Evolutionary conservation across 2,329 filamentous ascomycete genomes (phyloP), one percentile per base, ranked within the genome.

Genomic region (Xylariaceae sp.): DNA sequence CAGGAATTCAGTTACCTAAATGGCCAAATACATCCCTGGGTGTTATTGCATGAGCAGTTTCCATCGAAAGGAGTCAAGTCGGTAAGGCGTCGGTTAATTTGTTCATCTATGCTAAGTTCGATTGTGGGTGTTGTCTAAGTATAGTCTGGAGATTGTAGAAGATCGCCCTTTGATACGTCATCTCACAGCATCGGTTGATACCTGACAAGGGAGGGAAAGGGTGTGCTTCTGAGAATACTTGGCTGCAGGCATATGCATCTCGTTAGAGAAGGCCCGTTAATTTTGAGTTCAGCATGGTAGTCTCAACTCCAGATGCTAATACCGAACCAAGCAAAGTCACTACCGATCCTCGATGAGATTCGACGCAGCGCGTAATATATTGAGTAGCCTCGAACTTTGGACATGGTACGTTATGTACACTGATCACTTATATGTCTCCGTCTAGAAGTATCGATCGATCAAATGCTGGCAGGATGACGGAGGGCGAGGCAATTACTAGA

Each of bases 111-210:
- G 18, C 6, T 4, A 37, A 5, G 5, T 29, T 13, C 27, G 4
- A 26, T 21, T 27, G n/a, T 18, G 33, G 27, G 11, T 46, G 20
- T 11, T 16, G 26, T 29, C 18, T 11, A 13, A 21, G n/a, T 23
- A 27, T 8, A 46, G 15, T 26, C 3, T 9, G 44, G 32, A 23
- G 40, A 46, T 26, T 16, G 20, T 18, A 30, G 16, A 29, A 15
- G 20, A 27, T 24, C 8, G 16, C 18, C 15, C 10, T 21, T 7
- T 13, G 26, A 46, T 54, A 57, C 54, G 50, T 57, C 54, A 57
- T 57, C 35, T 36, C 50, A 57, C 45, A 42, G 40, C 29, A 24
- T 43, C 21, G 5, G 21, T 37, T 18, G 36, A 18, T 33, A 30
- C 21, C 15, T 20, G 5, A 6, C 11, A 40, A 15, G 15, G 36